Conservation (phyloP, 2,329 filamentous ascomycete species). For the Aspergillus sp. region DNA sequence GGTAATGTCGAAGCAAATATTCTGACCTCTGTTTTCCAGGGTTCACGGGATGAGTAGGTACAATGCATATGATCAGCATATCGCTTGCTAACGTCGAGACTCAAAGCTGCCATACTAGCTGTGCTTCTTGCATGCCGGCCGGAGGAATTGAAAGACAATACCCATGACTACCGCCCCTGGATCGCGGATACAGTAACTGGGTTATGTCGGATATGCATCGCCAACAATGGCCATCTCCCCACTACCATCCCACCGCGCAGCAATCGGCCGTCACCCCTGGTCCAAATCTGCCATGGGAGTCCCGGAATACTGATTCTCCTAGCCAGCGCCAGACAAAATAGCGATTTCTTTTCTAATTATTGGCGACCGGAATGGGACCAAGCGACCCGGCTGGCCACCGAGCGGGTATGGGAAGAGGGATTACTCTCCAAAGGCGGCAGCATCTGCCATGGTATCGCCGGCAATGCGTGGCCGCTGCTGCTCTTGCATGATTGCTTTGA, state of each 20-base stretch:
- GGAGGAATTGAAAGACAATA: constrained; percentile 19
- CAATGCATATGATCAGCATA: background rate
- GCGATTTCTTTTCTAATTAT: constrained; percentile 13
- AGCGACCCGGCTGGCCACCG: constrained; percentile 22
- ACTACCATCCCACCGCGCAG: constrained; percentile 23
- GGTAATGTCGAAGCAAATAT: background rate
- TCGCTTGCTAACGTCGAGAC: constrained; percentile 1
- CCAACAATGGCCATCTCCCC: constrained; percentile 29
- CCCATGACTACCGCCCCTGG: constrained; percentile 16
- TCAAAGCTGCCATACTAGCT: constrained; percentile 28
- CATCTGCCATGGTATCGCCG: constrained; percentile 33
- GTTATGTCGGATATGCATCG: constrained; percentile 27
- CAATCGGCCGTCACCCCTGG: constrained; percentile 19
- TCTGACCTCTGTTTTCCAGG: constrained; percentile 8
- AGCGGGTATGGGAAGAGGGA: constrained; percentile 34
- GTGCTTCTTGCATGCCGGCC: constrained; percentile 26
- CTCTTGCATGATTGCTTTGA: constrained; percentile 29
- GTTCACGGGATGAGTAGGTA: constrained; percentile 19
- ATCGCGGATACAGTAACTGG: constrained; percentile 29
- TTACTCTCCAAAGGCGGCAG: constrained; percentile 34
- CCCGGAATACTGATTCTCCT: constrained; percentile 31
- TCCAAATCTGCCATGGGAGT: constrained; percentile 35
- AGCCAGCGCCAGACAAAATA: constrained; percentile 21
- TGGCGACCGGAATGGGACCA: constrained; percentile 33
- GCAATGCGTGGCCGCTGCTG: constrained; percentile 33